A percentile compares a stretch with the other conserved stretches of the same genome.
These are phyloP conservation scores for Chernovozyma aurita DNA, from an alignment of 1,139 yeast species.

Conservation along the genomic window DNA sequence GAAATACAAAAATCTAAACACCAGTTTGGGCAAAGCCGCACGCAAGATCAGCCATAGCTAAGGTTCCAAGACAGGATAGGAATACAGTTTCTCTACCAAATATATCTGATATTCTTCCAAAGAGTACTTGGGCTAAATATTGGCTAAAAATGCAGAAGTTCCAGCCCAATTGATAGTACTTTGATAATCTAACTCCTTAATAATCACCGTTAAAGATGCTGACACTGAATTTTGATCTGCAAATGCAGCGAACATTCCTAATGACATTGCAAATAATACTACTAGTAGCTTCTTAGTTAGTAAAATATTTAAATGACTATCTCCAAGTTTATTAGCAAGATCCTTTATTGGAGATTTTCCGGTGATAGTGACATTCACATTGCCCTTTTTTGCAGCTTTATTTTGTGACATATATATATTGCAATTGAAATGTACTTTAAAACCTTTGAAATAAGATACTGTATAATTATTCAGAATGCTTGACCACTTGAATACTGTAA, in stretches of 20 bases:
- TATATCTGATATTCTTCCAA: conserved; percentile 41
- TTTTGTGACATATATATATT: too few relatives aligned
- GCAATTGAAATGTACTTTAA: neutral
- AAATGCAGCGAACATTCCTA: conserved; percentile 24
- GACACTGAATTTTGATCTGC: conserved; percentile 45
- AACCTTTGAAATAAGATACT: too few relatives aligned
- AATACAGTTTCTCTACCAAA: conserved; percentile 41
- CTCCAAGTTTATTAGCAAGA: conserved; percentile 32
- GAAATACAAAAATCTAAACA: conserved; percentile 35
- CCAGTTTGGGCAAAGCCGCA: conserved; percentile 41
- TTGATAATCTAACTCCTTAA: conserved; percentile 31
- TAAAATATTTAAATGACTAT: conserved; percentile 31
- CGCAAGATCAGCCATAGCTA: conserved; percentile 34
- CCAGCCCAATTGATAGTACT: conserved; percentile 49
- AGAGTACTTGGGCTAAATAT: conserved; percentile 43
- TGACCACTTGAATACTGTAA: too few relatives aligned
- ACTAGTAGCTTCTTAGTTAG: conserved; percentile 28
- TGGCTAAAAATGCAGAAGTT: conserved; percentile 43
- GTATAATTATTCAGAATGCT: too few relatives aligned
- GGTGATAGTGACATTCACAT: neutral
- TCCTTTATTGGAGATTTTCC: conserved; percentile 7
- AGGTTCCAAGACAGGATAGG: conserved; percentile 24
- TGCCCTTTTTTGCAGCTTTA: conserved; percentile 4
- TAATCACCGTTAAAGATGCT: conserved; percentile 34
- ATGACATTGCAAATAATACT: conserved; percentile 23